Evolutionary conservation across 2,329 filamentous ascomycete genomes (phyloP).

Genomic region (Tricladium varicosporioides): DNA sequence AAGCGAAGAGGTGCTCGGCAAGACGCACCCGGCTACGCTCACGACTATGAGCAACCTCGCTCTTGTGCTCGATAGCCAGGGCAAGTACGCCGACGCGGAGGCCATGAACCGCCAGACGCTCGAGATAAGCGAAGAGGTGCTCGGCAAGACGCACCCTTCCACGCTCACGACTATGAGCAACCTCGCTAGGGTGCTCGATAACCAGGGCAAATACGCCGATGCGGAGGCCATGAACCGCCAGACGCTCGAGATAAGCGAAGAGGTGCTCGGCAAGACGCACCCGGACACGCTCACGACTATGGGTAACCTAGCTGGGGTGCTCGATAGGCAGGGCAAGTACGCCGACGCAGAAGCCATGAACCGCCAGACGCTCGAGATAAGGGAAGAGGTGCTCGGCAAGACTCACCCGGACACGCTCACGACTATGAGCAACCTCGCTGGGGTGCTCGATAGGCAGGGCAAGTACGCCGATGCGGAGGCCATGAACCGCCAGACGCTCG

Average conservation of each 20-base stretch:
- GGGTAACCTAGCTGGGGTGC: background rate
- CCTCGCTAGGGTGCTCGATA: background rate
- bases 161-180: background rate
- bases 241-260: background rate
- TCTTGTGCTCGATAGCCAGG: no score
- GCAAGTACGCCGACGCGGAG: no score
- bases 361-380: constrained; percentile 9
- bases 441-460: no score
- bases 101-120: no score
- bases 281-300: background rate
- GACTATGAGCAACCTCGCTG: no score
- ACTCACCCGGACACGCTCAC: constrained; percentile 15
- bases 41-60: no score
- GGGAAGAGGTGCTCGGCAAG: constrained; percentile 17
- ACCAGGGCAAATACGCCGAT: background rate
- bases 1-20: no score
- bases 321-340: background rate
- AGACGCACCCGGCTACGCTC: no score
- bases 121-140: no score
- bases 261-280: background rate
- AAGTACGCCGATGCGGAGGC: no score
- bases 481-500: no score
- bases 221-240: background rate
- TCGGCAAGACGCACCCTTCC: no score
- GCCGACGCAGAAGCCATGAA: constrained; percentile 5